A percentile compares a stretch with the other conserved stretches of the same genome.
These are phyloP conservation scores for Eimeria sp. DNA, from an alignment of 169 alveolate species.

Conservation along the genomic window DNA sequence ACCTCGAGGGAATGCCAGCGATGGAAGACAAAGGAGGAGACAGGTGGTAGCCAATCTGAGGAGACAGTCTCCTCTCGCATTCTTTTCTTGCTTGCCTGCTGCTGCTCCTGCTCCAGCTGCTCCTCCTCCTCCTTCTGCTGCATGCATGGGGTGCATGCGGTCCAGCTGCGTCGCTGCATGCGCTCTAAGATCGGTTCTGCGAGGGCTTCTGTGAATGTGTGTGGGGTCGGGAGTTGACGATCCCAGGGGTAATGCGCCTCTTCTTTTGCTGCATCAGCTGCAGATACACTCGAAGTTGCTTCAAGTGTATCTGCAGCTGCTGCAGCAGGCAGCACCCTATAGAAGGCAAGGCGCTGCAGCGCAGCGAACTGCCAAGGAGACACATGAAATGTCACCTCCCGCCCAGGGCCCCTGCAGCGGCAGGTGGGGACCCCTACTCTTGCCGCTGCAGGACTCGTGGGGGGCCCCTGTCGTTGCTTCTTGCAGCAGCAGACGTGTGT, in stretches of 20 bases:
- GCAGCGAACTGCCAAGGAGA: constrained; percentile 33
- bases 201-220: neutral
- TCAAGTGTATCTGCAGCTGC: neutral
- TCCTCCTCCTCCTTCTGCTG: neutral
- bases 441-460: neutral
- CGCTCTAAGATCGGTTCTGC: constrained; percentile 6
- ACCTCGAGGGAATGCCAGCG: too few species aligned
- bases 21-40: too few species aligned
- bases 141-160: too few species aligned
- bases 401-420: constrained; percentile 1
- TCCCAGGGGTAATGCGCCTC: neutral
- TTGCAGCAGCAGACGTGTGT: neutral
- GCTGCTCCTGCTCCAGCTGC: neutral
- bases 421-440: neutral
- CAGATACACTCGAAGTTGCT: neutral
- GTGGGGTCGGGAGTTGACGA: neutral
- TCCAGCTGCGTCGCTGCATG: neutral
- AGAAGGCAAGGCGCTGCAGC: constrained; percentile 8
- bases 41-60: too few species aligned
- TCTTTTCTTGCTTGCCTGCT: too few species aligned
- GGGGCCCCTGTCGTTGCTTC: neutral
- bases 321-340: neutral
- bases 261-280: neutral
- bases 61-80: too few species aligned
- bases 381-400: constrained; percentile 21